Base-by-base conservation (phyloP, 176 grass and related monocot genomes). In the Hordeum marinum region DNA sequence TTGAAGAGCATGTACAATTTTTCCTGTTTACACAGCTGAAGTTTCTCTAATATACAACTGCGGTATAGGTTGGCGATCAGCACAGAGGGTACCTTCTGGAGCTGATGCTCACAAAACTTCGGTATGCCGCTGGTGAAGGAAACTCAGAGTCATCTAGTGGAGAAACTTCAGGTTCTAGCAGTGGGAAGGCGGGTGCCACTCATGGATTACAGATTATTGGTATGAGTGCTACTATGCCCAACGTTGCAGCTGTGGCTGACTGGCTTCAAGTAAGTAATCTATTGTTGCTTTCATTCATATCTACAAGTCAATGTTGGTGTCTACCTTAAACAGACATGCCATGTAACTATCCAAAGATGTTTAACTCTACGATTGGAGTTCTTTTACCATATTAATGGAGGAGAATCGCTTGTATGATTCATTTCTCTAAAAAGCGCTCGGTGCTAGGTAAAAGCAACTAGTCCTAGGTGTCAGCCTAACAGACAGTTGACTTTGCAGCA, bases 141-240 rank as follows among this genome's bases (percentile, higher is more conserved):
- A 95, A 84, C 61, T 84, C 82, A 83, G 85, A 88, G 32, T 90
- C 87, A 80, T 95, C 91, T 70, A 87, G 91, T 69, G 91, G 73
- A 40, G 93, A 95, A 84, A 88, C 66, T 57, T 93, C 89, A 36
- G 75, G 92, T 71, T 88, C 90, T 80, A 95, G 91, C 77, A 90
- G 96, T 78, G 91, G 89, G 82, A 93, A 95, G 72, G 78, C 41
- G 61, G 87, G 88, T 82, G 54, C 81, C 80, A 69, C 87, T 87
- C 89, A 83, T 86, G 93, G 89, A 62, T 93, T 98, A 74, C 96
- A 98, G 87, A 93, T 98, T 80, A 88, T 98, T 78, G 93, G 93
- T 63, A 98, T 98, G 96, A 98, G 96, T 85, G 96, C 96, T 80
- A 98, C 93, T 75, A 98, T 98, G 96, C 93, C 96, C 79, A 98